These are phyloP conservation scores for Nemania sp. DNA, from an alignment of 2,329 filamentous ascomycete genomes.

Conservation along the genomic window DNA sequence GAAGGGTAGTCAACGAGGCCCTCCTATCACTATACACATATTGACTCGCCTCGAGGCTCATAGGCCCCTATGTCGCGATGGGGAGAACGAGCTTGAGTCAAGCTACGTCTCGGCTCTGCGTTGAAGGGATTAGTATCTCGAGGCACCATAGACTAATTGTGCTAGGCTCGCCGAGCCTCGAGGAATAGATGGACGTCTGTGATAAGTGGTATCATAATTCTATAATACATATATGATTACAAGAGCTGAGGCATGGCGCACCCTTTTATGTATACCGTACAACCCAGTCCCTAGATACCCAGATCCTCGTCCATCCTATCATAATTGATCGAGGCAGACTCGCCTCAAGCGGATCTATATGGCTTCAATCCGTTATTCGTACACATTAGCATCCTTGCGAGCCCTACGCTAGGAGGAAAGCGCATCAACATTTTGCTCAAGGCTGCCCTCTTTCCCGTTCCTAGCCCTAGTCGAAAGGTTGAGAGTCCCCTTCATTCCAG, in stretches of 20 bases:
- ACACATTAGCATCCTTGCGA: neutral
- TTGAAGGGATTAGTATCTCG: no score
- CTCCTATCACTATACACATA: no score
- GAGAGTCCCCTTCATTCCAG: neutral
- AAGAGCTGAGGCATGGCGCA: constrained; percentile 17
- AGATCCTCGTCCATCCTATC: constrained; percentile 9
- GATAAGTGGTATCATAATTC: constrained; percentile 26
- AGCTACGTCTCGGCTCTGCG: no score
- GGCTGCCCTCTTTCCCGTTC: neutral
- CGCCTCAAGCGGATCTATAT: neutral
- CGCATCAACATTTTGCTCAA: neutral
- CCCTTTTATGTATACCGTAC: constrained; percentile 25
- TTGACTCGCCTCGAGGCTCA: no score
- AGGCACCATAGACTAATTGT: neutral
- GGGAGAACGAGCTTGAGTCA: no score
- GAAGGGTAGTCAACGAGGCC: no score
- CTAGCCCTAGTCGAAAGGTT: neutral
- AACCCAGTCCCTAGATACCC: neutral
- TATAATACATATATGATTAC: constrained; percentile 34
- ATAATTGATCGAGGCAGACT: constrained; percentile 23
- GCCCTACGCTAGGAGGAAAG: constrained; percentile 1
- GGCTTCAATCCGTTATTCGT: neutral
- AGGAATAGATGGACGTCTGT: neutral
- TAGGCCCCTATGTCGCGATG: no score
- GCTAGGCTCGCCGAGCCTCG: neutral